Base-by-base conservation (phyloP, 2,329 filamentous ascomycete genomes). In the Cryphonectria japonica region DNA sequence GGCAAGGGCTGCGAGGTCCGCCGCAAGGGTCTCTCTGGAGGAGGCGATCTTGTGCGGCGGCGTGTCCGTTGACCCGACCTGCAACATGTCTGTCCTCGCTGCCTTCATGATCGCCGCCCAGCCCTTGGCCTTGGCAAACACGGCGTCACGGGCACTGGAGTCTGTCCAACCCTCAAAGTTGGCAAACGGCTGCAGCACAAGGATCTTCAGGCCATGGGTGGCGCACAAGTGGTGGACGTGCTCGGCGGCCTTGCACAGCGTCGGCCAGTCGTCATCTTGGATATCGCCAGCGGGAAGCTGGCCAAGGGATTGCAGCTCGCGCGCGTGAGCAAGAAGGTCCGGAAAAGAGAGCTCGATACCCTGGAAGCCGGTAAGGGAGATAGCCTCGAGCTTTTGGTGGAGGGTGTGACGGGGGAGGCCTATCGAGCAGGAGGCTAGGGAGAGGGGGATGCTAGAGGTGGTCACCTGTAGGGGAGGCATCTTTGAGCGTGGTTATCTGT, bases 141-240 rank as follows among this genome's bases (percentile, higher is more conserved):
- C 91, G 67, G 91, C 87, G 6, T 87, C 80, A 3, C 91, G 82
- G 77, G 91, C 86, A 0, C 81, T 75, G 1, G 86, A 88, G 0
- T 83, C 88, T 0, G 85, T 81, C 92, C 92, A 95, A 1, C 92
- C 92, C 75, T 95, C 92, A 71, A 93, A 94, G 75, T 94, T 92
- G 22, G 89, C 82, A 75, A 95, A 94, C 0, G 92, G 92, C 76
- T 95, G 92, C 7, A 94, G 80, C 83, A 94, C 91, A 78, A 94
- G 85, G 69, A 94, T 86, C 50, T 85, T 82, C 1, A 94, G 80
- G 0, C 81, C 79, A 46, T 89, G 82, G 14, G 85, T 82, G 37
- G 86, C 80, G 65, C 87, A 89, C 63, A 91, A 78, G 0, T 80
- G 79, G 67, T 83, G 85, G 66, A 93, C 86, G 54, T 87, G 82